Base-by-base conservation (phyloP, 495 filamentous ascomycete species). In the Cercophora sp. region DNA sequence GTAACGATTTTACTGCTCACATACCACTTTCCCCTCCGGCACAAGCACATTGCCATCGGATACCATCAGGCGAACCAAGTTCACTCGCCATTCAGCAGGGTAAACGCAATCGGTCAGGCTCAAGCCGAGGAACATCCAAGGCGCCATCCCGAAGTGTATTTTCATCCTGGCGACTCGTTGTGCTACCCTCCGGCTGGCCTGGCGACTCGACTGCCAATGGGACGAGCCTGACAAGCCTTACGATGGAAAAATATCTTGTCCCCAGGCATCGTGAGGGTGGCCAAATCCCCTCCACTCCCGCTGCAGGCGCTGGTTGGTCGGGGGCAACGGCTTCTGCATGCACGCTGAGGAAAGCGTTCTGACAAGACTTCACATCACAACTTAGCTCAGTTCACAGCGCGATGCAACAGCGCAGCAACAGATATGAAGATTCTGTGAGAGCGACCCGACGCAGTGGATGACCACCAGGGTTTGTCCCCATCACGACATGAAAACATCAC, bases 291-390 rank as follows among this genome's bases (percentile, higher is more conserved):
- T 40, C 44, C 45, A 23, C 42, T 26, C 36, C 54, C 25, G 40
- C 37, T 29, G 43, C 51, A 54, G 22, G 54, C 27, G 23, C 29
- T 51, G 47, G 54, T 56, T 56, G 46, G 54, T 36, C 47, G 40
- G n/a, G n/a, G n/a, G n/a, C n/a, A n/a, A n/a, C n/a, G n/a, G 40
- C 16, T 16, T 4, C 25, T 32, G 44, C 26, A 26, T 11, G 25
- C 44, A 22, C 27, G 25, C 26, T 34, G 26, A 32, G 27, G 26
- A 47, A 34, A 47, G 18, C 41, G 41, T 48, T 20, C 45, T 48
- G 25, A 37, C 25, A 20, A 51, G 36, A 51, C 16, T 32, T 32
- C 29, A n/a, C 29, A 32, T 6, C 29, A 32, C 29, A 32, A 6
- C 13, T 32, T 32, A 13, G 9, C 32, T 35, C 32, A 35, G 16